These are phyloP conservation scores for Xylaria longipes DNA, from an alignment of 495 filamentous ascomycete genomes.

Conservation along the genomic window DNA sequence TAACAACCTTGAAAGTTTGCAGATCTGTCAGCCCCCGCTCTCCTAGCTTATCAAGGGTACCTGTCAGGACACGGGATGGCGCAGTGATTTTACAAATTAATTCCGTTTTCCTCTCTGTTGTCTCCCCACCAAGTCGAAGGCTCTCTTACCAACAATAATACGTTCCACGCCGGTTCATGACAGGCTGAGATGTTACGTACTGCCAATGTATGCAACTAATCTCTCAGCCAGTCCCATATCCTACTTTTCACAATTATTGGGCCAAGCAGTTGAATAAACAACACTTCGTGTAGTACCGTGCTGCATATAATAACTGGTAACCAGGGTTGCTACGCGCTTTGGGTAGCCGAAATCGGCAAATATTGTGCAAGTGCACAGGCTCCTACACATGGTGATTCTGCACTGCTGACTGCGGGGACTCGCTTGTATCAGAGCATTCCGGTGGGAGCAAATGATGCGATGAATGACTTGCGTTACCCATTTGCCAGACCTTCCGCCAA, in stretches of 20 bases:
- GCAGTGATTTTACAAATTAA: not conserved
- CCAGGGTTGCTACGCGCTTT: not conserved
- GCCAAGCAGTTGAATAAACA: not conserved
- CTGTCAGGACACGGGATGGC: constrained; percentile 21
- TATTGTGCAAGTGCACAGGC: not conserved
- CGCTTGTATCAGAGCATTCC: not conserved
- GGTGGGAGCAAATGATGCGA: not conserved
- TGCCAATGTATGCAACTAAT: not conserved
- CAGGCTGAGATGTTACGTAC: not conserved
- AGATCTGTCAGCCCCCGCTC: constrained; percentile 25
- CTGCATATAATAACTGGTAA: not conserved
- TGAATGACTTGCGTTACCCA: not conserved
- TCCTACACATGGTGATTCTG: not conserved
- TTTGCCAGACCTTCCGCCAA: not conserved
- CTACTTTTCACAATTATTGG: not conserved
- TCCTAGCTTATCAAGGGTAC: not conserved
- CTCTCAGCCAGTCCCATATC: not conserved
- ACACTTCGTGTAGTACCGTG: not conserved
- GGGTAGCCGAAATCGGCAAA: constrained; percentile 19
- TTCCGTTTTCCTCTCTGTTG: not conserved
- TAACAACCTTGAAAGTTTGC: constrained; percentile 15
- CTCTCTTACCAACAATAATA: not conserved
- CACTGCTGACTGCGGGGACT: constrained; percentile 19
- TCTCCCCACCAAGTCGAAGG: not conserved
- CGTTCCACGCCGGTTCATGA: not conserved